Percentiles rank a stretch among this genome's conserved stretches.
These are phyloP conservation scores for Pythium volutum DNA, from an alignment of 352 stramenopile species.

Conservation along the genomic window DNA sequence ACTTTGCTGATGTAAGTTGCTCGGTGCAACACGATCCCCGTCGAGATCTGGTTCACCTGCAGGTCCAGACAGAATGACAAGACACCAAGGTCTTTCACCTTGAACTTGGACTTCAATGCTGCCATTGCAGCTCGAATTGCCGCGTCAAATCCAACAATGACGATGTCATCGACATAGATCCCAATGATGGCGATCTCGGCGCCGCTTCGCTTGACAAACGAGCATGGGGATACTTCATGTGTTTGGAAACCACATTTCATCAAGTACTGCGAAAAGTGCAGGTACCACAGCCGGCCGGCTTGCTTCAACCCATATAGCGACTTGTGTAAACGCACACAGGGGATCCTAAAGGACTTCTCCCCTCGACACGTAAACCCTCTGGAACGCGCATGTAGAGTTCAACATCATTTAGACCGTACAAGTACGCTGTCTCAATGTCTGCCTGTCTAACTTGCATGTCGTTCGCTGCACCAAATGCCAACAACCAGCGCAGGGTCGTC, in stretches of 20 bases:
- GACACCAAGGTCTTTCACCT: slow-evolving; percentile 18
- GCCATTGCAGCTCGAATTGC: slow-evolving; percentile 15
- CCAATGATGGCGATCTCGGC: slow-evolving; percentile 25
- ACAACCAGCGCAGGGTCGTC: slow-evolving; percentile 22
- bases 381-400: slow-evolving; percentile 1
- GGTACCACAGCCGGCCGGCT: slow-evolving; percentile 22
- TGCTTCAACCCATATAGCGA: slow-evolving; percentile 23
- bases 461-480: slow-evolving; percentile 23
- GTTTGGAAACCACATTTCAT: slow-evolving; percentile 17
- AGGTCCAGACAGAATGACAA: slow-evolving; percentile 22
- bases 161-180: slow-evolving; percentile 24
- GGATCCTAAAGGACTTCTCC: slow-evolving; percentile 12
- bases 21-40: slow-evolving; percentile 21
- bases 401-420: slow-evolving; percentile 21
- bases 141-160: slow-evolving; percentile 23
- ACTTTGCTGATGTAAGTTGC: slow-evolving; percentile 18
- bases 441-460: slow-evolving; percentile 16
- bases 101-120: slow-evolving; percentile 24
- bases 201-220: slow-evolving; percentile 21
- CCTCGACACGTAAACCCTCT: slow-evolving; percentile 22
- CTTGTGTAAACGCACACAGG: slow-evolving; percentile 16
- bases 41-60: slow-evolving; percentile 19
- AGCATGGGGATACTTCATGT: slow-evolving; percentile 16
- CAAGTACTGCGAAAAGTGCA: slow-evolving; percentile 24
- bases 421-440: slow-evolving; percentile 25